phyloP scores from a whole-genome alignment of 164 flowering plant genomes.

The Vitis vinifera region ASM3070453v1 NC_081815.1:12014001-12014500 shows the following conservation, averaged over 20 bases:
- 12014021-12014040: background rate
- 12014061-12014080: background rate
- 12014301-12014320: background rate
- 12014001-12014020: background rate
- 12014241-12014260: conserved; percentile 8
- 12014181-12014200: conserved; percentile 36
- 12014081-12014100: background rate
- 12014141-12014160: background rate
- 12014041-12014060: background rate
- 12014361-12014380: no score
- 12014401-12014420: no score
- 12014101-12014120: background rate
- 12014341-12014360: no score
- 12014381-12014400: no score
- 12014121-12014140: conserved; percentile 10
- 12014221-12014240: conserved; percentile 27
- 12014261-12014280: no score
- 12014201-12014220: conserved; percentile 43
- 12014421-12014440: no score
- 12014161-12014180: conserved; percentile 6
- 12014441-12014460: no score
- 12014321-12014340: background rate
- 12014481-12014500: no score
- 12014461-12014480: no score
- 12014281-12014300: no score